Conservation (phyloP, 208 protist genomes). For the Acanthamoeba healyi region DNA sequence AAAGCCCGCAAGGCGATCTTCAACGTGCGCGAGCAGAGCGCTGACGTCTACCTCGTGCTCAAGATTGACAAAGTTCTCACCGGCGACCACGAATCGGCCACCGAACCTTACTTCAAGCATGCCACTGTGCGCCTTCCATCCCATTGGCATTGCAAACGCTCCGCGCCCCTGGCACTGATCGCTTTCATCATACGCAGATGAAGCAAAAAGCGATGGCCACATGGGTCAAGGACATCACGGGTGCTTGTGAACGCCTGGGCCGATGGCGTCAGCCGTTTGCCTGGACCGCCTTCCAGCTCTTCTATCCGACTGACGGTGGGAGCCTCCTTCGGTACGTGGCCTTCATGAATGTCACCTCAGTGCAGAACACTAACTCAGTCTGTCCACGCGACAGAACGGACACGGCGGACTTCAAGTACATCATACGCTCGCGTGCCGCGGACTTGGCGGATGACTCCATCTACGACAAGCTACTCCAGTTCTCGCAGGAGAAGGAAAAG, state of each 20-base stretch:
- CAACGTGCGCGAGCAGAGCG: constrained; percentile 13
- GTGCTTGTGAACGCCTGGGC: constrained; percentile 21
- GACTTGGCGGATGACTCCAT: constrained; percentile 42
- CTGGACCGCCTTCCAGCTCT: constrained; percentile 54
- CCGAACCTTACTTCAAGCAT: constrained; percentile 71
- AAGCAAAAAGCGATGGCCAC: constrained; percentile 51
- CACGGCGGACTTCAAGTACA: neutral
- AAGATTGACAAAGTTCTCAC: constrained; percentile 55
- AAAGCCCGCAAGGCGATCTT: constrained; percentile 68
- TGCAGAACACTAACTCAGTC: too few species aligned
- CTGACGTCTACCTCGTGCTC: constrained; percentile 59
- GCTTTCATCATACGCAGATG: too few species aligned
- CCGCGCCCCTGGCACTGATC: too few species aligned
- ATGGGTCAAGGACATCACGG: neutral
- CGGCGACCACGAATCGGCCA: constrained; percentile 13
- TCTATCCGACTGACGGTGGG: neutral
- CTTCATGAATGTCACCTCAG: too few species aligned
- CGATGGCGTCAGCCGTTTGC: constrained; percentile 53
- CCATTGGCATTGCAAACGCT: too few species aligned
- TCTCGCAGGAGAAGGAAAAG: constrained; percentile 56
- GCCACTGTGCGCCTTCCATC: constrained; percentile 51
- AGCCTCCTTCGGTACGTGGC: neutral
- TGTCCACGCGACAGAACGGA: too few species aligned
- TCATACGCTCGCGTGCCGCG: neutral
- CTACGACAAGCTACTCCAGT: constrained; percentile 50